phyloP scores from a whole-genome alignment of 2,329 filamentous ascomycete species.

The Monilinia polystroma region DNA sequence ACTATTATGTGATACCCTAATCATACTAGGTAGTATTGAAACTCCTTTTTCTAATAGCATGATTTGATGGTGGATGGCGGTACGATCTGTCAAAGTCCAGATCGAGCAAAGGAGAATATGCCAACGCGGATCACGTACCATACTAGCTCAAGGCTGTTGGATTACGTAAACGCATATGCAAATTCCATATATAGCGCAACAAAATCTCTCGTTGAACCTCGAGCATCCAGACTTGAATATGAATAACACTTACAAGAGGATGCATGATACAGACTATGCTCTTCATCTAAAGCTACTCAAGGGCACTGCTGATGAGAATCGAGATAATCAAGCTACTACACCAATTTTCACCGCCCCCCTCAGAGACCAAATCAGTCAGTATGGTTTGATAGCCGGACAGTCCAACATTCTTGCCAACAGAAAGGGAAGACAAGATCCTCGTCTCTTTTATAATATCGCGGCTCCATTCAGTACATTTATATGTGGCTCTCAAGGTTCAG shows the following conservation, averaged over 20 bases:
- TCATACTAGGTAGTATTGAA: too few relatives aligned
- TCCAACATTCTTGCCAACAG: background rate
- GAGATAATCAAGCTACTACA: background rate
- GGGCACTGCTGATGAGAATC: background rate
- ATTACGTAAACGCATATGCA: too few relatives aligned
- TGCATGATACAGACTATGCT: background rate
- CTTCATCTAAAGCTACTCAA: background rate
- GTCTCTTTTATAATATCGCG: slow-evolving; percentile 52
- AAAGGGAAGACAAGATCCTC: slow-evolving; percentile 28
- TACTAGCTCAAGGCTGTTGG: too few relatives aligned
- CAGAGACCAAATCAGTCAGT: background rate
- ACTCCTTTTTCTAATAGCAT: too few relatives aligned
- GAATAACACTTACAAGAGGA: background rate
- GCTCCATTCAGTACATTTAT: slow-evolving; percentile 59
- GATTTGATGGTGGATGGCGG: too few relatives aligned
- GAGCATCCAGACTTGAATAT: too few relatives aligned
- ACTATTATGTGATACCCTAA: too few relatives aligned
- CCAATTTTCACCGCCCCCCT: background rate
- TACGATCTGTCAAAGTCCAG: too few relatives aligned
- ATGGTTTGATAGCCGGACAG: slow-evolving; percentile 11
- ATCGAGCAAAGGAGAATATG: too few relatives aligned
- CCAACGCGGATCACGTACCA: too few relatives aligned
- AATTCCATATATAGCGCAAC: too few relatives aligned
- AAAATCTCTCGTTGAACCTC: too few relatives aligned
- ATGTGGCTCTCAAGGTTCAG: slow-evolving; percentile 61